A percentile compares a stretch with the other conserved stretches of the same genome.
Conservation (phyloP, 805 yeast genomes). For the Saturnispora quitensis region DNA sequence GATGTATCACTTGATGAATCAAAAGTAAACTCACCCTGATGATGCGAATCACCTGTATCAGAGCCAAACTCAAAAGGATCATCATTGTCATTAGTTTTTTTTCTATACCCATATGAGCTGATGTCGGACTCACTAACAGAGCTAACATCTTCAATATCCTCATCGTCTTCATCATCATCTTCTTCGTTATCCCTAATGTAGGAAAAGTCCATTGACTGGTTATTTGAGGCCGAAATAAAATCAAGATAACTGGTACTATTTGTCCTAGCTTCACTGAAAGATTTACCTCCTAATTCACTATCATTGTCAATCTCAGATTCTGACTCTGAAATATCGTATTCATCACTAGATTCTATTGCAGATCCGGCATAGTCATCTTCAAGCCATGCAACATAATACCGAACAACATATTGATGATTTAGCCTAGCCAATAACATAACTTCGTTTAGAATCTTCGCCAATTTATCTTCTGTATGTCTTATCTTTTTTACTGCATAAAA, state of each 20-base stretch:
- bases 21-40: slow-evolving; percentile 15
- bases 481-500: slow-evolving; percentile 92
- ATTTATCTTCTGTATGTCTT: slow-evolving; percentile 68
- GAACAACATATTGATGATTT: slow-evolving; percentile 90
- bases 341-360: slow-evolving; percentile 23
- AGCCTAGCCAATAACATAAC: slow-evolving; percentile 86
- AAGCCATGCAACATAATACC: slow-evolving; percentile 97
- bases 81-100: slow-evolving; percentile 13
- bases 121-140: slow-evolving; percentile 15
- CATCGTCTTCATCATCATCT: background rate
- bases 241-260: slow-evolving; percentile 41
- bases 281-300: slow-evolving; percentile 12
- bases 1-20: slow-evolving; percentile 10
- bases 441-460: slow-evolving; percentile 78
- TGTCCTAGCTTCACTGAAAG: slow-evolving; percentile 21
- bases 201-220: slow-evolving; percentile 44
- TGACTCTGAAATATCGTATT: slow-evolving; percentile 18
- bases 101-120: slow-evolving; percentile 16
- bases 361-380: slow-evolving; percentile 48
- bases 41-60: slow-evolving; percentile 13
- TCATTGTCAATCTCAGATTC: slow-evolving; percentile 25
- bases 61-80: slow-evolving; percentile 25
- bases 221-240: slow-evolving; percentile 56
- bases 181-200: slow-evolving; percentile 28
- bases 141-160: slow-evolving; percentile 9